Conservation (phyloP, 2,329 filamentous ascomycete genomes). For the Sarocladium kiliense region DNA sequence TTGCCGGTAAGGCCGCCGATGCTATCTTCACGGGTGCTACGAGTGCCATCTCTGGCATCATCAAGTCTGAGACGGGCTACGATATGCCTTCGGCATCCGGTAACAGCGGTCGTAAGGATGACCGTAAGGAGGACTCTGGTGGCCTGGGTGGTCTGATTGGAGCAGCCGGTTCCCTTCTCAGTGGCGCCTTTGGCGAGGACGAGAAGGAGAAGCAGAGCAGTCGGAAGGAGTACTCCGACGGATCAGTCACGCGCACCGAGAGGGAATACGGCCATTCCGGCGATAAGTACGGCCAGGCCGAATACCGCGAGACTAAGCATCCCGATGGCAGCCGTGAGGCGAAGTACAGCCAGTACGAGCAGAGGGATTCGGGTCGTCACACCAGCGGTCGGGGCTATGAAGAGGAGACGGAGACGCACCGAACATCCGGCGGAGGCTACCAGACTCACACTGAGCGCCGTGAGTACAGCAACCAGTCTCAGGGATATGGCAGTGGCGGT, state of each 20-base stretch:
- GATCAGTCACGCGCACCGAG: conserved; percentile 55
- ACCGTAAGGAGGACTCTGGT: conserved; percentile 38
- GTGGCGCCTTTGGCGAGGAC: conserved; percentile 50
- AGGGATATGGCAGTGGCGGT: conserved; percentile 12
- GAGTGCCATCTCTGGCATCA: conserved; percentile 42
- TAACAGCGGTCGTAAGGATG: conserved; percentile 35
- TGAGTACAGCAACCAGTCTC: conserved; percentile 33
- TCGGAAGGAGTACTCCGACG: conserved; percentile 51
- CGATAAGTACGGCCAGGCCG: conserved; percentile 54
- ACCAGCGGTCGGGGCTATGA: conserved; percentile 52
- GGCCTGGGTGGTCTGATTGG: conserved; percentile 67
- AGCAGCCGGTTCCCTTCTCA: conserved; percentile 62
- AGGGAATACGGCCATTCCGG: conserved; percentile 56
- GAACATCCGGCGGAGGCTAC: conserved; percentile 33
- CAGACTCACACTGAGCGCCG: conserved; percentile 53
- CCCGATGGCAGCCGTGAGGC: conserved; percentile 50
- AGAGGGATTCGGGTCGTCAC: conserved; percentile 37
- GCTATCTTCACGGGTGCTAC: conserved; percentile 55
- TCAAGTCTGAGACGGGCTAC: conserved; percentile 41
- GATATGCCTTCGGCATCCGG: conserved; percentile 29
- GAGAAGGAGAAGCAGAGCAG: conserved; percentile 50
- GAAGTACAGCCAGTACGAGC: conserved; percentile 59
- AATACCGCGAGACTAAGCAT: conserved; percentile 54
- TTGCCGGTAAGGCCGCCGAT: conserved; percentile 49
- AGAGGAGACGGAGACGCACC: conserved; percentile 48